Base-by-base conservation (phyloP, 1,284 basidiomycete species). In the Omphalotus olearius region DNA sequence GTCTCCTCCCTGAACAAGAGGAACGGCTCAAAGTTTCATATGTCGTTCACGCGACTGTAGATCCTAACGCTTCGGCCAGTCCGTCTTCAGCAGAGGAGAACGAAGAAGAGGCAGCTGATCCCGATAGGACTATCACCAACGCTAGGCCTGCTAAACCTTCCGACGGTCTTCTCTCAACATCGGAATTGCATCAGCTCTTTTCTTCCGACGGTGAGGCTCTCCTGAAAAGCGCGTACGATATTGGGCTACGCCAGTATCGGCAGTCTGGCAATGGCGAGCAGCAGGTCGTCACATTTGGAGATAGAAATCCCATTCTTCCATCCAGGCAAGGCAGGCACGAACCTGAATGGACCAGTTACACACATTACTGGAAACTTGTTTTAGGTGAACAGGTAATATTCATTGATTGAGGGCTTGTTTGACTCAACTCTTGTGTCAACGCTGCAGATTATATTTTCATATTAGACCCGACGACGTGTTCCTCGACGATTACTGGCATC, bases 401-500 rank as follows among this genome's bases (percentile, higher is more conserved):
- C 3, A 14, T 38, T 39, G 51, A 25, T 47, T 35, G 11, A 17
- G 9, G 30, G n/a, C 26, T 28, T 41, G 4, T 33, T 33, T 33
- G 13, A 33, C 13, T 40, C 26, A 40, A 20, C 16, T 43, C 33
- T 13, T 42, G 23, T 23, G 23, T 23, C 23, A 5, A 23, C 23
- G 11, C 25, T 13, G 20, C 30, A 92, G 92, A 97, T 70, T 97
- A 98, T 64, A 88, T 97, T 48, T 92, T 96, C 62, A 65, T 88
- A 37, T 54, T 86, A 6, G 75, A 82, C 53, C 68, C 77, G 9
- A 62, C 68, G 18, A 60, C 65, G 51, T 62, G 62, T 48, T 60
- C 53, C n/a, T 72, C 76, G 2, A 62, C 65, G 18, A 74, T 95
- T 4, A 69, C 73, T 3, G 77, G 82, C 17, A 69, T 94, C 11